Conservation (phyloP, 768 basidiomycete species). For the Hirschioporus abietinus region DNA sequence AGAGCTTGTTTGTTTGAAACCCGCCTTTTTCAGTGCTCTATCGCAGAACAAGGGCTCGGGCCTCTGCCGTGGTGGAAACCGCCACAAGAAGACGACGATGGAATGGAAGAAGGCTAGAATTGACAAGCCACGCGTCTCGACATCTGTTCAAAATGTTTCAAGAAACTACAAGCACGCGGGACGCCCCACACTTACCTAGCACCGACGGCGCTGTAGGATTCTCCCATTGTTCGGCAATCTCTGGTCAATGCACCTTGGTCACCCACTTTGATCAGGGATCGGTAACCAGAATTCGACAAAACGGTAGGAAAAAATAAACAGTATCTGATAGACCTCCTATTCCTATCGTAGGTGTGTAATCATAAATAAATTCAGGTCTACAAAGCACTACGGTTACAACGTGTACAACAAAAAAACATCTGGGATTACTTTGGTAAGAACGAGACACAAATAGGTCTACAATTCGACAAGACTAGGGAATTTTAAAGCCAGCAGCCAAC, state of each 20-base stretch:
- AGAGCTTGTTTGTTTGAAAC: slow-evolving; percentile 1
- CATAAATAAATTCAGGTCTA: too few species aligned
- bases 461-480: too few species aligned
- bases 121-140: neutral
- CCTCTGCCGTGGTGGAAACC: slow-evolving; percentile 73
- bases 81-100: slow-evolving; percentile 35
- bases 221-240: neutral
- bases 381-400: too few species aligned
- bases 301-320: neutral
- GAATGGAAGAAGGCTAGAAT: neutral
- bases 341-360: too few species aligned
- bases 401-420: too few species aligned
- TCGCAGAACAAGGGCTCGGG: slow-evolving; percentile 78
- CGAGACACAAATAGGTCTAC: too few species aligned
- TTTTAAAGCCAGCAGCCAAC: neutral
- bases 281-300: neutral
- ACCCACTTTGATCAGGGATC: neutral
- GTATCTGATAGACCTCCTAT: too few species aligned
- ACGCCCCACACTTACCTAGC: neutral
- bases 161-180: neutral
- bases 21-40: slow-evolving; percentile 53
- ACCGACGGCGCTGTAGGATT: neutral
- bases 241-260: neutral
- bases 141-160: neutral
- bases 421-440: too few species aligned